Conservation (phyloP, 225 moss, liverwort and hornwort genomes). For the Marchantia paleacea region DNA sequence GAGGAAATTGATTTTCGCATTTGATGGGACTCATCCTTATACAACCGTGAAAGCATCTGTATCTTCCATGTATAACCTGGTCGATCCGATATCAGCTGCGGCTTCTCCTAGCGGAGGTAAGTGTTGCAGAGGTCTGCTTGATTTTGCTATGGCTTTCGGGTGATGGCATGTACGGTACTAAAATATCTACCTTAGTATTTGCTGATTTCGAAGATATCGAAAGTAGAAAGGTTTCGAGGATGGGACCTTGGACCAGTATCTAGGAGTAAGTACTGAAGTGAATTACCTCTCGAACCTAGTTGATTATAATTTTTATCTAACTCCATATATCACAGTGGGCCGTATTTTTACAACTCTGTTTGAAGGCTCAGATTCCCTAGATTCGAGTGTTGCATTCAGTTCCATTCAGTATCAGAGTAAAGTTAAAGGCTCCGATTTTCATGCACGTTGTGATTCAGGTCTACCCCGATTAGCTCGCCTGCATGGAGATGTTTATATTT, state of each 20-base stretch:
- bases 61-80: constrained; percentile 68
- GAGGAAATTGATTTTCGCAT: constrained; percentile 82
- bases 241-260: not conserved
- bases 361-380: not conserved
- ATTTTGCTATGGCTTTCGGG: not conserved
- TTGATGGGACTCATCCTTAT: constrained; percentile 78
- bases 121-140: constrained; percentile 15
- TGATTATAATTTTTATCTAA: too few relatives aligned
- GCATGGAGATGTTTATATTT: constrained; percentile 78
- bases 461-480: constrained; percentile 67
- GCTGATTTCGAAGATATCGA: not conserved
- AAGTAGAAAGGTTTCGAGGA: not conserved
- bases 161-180: not conserved
- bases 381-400: too few relatives aligned
- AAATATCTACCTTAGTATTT: not conserved
- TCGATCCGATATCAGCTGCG: constrained; percentile 69
- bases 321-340: not conserved
- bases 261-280: not conserved
- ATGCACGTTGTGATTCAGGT: constrained; percentile 47
- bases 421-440: not conserved
- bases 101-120: constrained; percentile 78
- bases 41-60: constrained; percentile 62
- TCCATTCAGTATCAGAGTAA: not conserved
- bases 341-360: not conserved
- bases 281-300: too few relatives aligned